Base-by-base conservation (phyloP, 2,329 filamentous ascomycete genomes). In the Macrophomina phaseolina region DNA sequence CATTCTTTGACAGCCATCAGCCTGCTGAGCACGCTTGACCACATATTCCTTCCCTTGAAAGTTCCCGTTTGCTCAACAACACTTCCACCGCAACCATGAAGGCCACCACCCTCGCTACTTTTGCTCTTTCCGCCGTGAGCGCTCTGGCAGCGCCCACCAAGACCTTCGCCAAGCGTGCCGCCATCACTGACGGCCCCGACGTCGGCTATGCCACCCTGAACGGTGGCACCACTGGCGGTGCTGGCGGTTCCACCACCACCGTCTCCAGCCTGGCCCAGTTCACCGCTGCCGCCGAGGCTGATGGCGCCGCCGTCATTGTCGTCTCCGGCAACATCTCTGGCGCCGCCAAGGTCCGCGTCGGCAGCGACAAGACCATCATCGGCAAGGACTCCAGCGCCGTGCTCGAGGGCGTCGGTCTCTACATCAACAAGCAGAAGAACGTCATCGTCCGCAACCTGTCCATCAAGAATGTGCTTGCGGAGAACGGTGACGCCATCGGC, bases 391-490 rank as follows among this genome's bases (percentile, higher is more conserved):
- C 79, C 46, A 77, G 76, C 58, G 82, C 79, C 45, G 75, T 77
- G 58, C 76, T 86, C 28, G 76, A 79, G n/a, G 79, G 81, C 61
- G 75, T 82, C 64, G 82, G 82, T 7, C 75, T 87, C 56, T 81
- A 79, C 65, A 76, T 87, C 70, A 83, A 82, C 73, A 73, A 77
- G 45, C 77, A 75, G 18, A 80, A 73, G 67, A 88, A 88, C 69
- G 85, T 88, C 58, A 87, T 88, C 66, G 73, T 88, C 58, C 84
- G 83, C 55, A 88, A 88, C 76, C 73, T 88, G 45, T 83, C 83
- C 69, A 81, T 86, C 68, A 73, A 79, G 68, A 83, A 85, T 66
- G 82, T 86, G 1, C 77, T 79, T 11, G 78, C 80, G 6, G 75
- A 78, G 8, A 76, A 80, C 38, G 83, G 83, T 45, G 86, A 88